Conservation (phyloP, 257 asterid species). For the Nicotiana otophora region DNA sequence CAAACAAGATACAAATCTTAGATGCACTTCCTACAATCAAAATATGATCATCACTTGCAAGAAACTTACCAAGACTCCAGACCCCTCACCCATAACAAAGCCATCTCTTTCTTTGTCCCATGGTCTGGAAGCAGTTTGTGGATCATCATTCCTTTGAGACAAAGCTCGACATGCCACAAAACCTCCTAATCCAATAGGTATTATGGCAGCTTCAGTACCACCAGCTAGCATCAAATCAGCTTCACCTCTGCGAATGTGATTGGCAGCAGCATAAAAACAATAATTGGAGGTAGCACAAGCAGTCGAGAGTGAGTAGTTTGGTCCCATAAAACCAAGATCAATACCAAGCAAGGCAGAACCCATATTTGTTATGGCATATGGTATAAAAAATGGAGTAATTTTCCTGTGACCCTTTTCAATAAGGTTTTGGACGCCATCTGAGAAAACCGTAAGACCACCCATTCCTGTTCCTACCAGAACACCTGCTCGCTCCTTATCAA, state of each 20-base stretch:
- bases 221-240: constrained; percentile 93
- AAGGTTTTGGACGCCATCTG: constrained; percentile 80
- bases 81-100: constrained; percentile 96
- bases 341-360: constrained; percentile 92
- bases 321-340: constrained; percentile 96
- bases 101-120: constrained; percentile 93
- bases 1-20: background rate
- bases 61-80: constrained; percentile 78
- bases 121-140: constrained; percentile 86
- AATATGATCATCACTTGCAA: background rate
- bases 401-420: constrained; percentile 78
- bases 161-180: constrained; percentile 93
- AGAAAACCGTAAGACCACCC: constrained; percentile 89
- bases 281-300: constrained; percentile 97
- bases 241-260: constrained; percentile 96
- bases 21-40: background rate
- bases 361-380: constrained; percentile 94
- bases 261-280: constrained; percentile 92
- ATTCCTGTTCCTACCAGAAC: constrained; percentile 90
- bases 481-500: constrained; percentile 82
- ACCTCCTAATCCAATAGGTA: constrained; percentile 95
- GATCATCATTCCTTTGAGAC: constrained; percentile 91
- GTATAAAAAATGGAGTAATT: constrained; percentile 89
- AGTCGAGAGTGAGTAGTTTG: constrained; percentile 89
- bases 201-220: constrained; percentile 94